Percentiles rank a stretch among this genome's conserved stretches.
These are phyloP conservation scores for Hanseniaspora sp. DNA, from an alignment of 1,139 yeast species.

Conservation along the genomic window DNA sequence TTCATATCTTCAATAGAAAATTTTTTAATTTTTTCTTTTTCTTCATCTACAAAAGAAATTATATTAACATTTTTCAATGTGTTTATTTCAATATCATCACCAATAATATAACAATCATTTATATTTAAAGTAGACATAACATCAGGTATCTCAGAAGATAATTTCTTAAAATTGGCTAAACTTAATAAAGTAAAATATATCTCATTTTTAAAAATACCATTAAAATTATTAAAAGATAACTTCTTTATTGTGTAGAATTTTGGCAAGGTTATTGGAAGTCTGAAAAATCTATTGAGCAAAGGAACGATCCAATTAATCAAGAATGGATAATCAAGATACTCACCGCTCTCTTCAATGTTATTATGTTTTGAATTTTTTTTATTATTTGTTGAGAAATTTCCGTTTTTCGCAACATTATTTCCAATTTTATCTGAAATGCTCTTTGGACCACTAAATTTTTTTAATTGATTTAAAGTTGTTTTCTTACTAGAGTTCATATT, in stretches of 20 bases:
- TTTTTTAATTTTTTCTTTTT: not conserved
- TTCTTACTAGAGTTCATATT: not conserved
- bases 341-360: not conserved
- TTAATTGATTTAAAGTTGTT: not conserved
- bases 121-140: not conserved
- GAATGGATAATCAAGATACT: not conserved
- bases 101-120: not conserved
- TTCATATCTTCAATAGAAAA: not conserved
- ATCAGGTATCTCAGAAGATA: not conserved
- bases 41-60: not conserved
- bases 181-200: not conserved
- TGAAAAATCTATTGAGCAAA: conserved; percentile 6
- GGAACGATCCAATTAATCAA: conserved; percentile 12
- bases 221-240: not conserved
- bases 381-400: not conserved
- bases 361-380: not conserved
- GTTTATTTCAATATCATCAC: not conserved
- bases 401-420: not conserved
- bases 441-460: not conserved
- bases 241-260: not conserved
- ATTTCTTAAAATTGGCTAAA: not conserved
- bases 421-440: not conserved
- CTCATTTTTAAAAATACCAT: conserved; percentile 6
- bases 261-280: not conserved
- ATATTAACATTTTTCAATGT: not conserved